These are phyloP conservation scores for Dictyostelium intermedium DNA, from an alignment of 78 protist species.

Conservation along the genomic window DNA sequence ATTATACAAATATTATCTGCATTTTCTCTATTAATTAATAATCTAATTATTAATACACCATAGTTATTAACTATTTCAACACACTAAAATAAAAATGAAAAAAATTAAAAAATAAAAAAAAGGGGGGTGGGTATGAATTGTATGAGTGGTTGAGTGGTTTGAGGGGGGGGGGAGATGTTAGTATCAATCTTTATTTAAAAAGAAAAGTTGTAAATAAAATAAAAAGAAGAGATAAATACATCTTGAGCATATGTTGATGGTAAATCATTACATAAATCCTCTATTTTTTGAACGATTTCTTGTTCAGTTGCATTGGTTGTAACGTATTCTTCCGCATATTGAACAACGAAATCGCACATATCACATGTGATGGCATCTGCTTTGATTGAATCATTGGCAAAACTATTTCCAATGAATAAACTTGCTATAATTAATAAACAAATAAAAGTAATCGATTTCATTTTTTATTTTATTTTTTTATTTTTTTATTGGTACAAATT, in stretches of 20 bases:
- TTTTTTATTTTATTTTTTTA: background rate
- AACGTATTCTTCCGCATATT: background rate
- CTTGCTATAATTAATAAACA: background rate
- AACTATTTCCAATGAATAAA: background rate
- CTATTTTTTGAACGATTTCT: background rate
- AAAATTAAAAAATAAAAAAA: too few relatives aligned
- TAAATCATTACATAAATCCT: background rate
- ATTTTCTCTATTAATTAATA: background rate
- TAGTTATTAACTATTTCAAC: background rate
- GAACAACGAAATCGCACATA: background rate
- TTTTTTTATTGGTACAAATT: background rate
- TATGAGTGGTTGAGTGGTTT: too few relatives aligned
- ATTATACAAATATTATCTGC: background rate
- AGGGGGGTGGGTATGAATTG: too few relatives aligned
- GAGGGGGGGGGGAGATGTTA: background rate
- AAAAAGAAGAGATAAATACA: background rate
- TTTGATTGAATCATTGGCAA: background rate
- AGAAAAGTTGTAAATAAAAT: background rate
- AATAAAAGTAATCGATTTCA: background rate
- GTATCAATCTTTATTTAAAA: too few relatives aligned
- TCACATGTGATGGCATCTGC: background rate
- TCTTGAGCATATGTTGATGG: background rate
- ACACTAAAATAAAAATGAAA: background rate
- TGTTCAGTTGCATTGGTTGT: background rate
- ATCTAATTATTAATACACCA: background rate